Conservation (phyloP, 2,329 filamentous ascomycete species). For the Aspergillus brasiliensis region DNA sequence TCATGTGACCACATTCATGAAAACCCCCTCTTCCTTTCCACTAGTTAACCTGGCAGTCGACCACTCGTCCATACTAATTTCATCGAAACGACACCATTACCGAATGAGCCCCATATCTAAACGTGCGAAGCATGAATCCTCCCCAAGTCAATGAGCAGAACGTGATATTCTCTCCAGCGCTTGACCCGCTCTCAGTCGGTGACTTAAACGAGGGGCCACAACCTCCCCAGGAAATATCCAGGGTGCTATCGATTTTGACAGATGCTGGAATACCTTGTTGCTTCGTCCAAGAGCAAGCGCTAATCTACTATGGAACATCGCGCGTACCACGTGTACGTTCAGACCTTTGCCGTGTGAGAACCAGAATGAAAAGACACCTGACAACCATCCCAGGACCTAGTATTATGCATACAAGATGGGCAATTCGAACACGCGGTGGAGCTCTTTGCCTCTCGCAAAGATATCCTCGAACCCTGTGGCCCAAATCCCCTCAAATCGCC, state of each 20-base stretch:
- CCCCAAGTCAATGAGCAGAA: neutral
- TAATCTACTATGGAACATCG: conserved; percentile 19
- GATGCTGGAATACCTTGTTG: conserved; percentile 15
- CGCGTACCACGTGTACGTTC: conserved; percentile 10
- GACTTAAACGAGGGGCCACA: neutral
- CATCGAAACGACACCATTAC: too few species aligned
- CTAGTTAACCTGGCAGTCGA: too few species aligned
- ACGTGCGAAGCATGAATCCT: neutral
- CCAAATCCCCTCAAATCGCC: conserved; percentile 10
- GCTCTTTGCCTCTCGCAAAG: conserved; percentile 10
- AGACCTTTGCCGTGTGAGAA: conserved; percentile 1
- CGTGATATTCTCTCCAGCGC: neutral
- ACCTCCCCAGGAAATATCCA: conserved; percentile 10
- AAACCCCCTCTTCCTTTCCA: too few species aligned
- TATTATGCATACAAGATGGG: conserved; percentile 16
- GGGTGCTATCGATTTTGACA: conserved; percentile 11
- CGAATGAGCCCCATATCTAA: too few species aligned
- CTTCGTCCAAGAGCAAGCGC: conserved; percentile 14
- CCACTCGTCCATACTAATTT: too few species aligned
- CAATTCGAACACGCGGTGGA: conserved; percentile 13
- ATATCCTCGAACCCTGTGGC: conserved; percentile 19
- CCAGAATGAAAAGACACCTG: neutral
- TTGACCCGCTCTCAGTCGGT: neutral
- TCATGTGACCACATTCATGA: too few species aligned
- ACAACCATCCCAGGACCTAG: conserved; percentile 10